phyloP scores from a whole-genome alignment of 225 moss, liverwort and hornwort genomes.

The Physcomitrium patens region DNA sequence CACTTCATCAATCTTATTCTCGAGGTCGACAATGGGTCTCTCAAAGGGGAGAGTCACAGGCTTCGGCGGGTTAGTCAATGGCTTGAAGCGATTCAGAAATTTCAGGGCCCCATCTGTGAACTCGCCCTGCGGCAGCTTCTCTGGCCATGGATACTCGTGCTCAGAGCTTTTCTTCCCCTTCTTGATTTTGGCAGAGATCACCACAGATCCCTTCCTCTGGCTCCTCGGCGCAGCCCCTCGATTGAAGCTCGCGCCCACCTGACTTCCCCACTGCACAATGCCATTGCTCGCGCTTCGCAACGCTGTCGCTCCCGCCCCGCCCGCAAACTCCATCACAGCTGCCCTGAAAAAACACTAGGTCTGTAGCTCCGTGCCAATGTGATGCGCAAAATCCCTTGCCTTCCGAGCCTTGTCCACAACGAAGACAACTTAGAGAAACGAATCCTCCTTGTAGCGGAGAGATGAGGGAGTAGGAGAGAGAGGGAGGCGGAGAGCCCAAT shows the following conservation, averaged over 20 bases:
- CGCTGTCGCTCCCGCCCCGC: slow-evolving; percentile 3
- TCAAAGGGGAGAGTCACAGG: slow-evolving; percentile 88
- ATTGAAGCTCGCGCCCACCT: slow-evolving; percentile 31
- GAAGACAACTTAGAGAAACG: background rate
- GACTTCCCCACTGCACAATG: slow-evolving; percentile 53
- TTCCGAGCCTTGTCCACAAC: background rate
- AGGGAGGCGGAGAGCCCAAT: slow-evolving; percentile 17
- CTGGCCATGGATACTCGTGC: slow-evolving; percentile 96
- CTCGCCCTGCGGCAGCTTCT: slow-evolving; percentile 75
- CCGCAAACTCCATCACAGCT: slow-evolving; percentile 36
- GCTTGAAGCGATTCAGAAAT: slow-evolving; percentile 87
- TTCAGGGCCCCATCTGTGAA: slow-evolving; percentile 64
- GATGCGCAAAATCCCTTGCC: background rate
- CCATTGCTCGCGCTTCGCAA: slow-evolving; percentile 72
- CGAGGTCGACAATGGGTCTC: slow-evolving; percentile 86
- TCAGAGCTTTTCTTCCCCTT: slow-evolving; percentile 95
- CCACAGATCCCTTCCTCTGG: slow-evolving; percentile 10
- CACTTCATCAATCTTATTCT: slow-evolving; percentile 95
- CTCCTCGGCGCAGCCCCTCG: slow-evolving; percentile 4
- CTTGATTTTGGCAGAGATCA: slow-evolving; percentile 73
- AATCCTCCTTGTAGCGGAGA: background rate
- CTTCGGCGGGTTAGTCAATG: slow-evolving; percentile 81
- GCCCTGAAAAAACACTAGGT: no score
- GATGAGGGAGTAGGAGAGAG: background rate
- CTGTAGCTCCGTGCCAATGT: background rate